These are phyloP conservation scores for Papiliotrema terrestris DNA, from an alignment of 1,284 basidiomycete species.

Conservation along the genomic window DNA sequence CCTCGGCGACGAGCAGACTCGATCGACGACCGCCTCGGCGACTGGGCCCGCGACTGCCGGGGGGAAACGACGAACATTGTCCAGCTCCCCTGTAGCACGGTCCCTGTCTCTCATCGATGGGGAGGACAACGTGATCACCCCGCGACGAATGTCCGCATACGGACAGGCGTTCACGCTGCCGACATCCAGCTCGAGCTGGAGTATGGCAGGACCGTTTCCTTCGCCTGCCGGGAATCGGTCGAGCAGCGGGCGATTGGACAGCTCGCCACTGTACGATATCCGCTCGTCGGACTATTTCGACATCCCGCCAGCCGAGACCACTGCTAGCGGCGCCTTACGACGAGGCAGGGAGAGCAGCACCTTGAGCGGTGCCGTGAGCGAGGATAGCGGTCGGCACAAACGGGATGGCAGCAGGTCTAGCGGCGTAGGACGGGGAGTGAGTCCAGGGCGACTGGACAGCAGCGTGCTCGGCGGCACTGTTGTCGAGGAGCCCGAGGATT, in stretches of 20 bases:
- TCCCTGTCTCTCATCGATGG: background rate
- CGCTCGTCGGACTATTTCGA: conserved; percentile 27
- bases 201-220: conserved; percentile 28
- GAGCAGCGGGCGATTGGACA: conserved; percentile 14
- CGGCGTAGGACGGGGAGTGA: too few species aligned
- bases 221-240: conserved; percentile 3
- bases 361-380: too few species aligned
- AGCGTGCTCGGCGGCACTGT: too few species aligned
- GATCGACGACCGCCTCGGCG: background rate
- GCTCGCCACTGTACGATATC: conserved; percentile 39
- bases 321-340: too few species aligned
- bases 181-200: conserved; percentile 3
- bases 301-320: too few species aligned
- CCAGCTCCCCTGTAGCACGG: background rate
- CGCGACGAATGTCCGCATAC: conserved; percentile 6
- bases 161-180: background rate
- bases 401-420: too few species aligned
- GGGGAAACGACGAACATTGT: background rate
- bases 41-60: background rate
- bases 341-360: too few species aligned
- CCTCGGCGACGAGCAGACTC: background rate
- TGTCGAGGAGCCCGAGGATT: too few species aligned
- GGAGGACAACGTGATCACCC: background rate
- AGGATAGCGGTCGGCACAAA: too few species aligned
- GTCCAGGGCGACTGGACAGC: too few species aligned